Evolutionary conservation across 345 rosid genomes (phyloP), one percentile per base, ranked within the genome.

Genomic region (Eutrema japonicum): DNA sequence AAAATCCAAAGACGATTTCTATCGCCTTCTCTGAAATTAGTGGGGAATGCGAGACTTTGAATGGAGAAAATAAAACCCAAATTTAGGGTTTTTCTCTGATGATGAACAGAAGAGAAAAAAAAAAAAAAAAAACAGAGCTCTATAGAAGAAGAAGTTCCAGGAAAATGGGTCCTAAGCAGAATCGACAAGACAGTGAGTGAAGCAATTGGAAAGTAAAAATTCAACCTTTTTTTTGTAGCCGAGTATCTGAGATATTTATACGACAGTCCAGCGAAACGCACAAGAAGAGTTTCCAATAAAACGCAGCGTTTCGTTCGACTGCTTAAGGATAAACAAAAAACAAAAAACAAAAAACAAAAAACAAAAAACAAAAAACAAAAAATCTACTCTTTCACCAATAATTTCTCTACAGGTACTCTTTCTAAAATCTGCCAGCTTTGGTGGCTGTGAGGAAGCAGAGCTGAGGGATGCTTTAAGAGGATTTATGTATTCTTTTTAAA

Each of bases 1-100:
- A 51, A 2, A 58, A 38, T 38, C 35, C 4, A 45, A 54, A 62
- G 54, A 42, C 65, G 58, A 63, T 60, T 69, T 68, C 12, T n/a
- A 26, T 74, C 72, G 37, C 26, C 68, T 67, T 62, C 64, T 29
- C 68, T 35, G 10, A 29, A 53, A 35, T 52, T 47, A 53, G 33
- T 22, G 26, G 26, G 29, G 13, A 54, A 72, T 37, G 42, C 13
- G 61, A 50, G 35, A 51, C 36, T 38, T 49, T 29, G 2, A 48
- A 26, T 7, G 29, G 29, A 0, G 6, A 32, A 32, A 5, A 10
- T 8, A 18, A 38, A 14, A 29, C 4, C 27, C 41, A 33, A 66
- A 49, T 33, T 76, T 43, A 43, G 75, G 79, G 59, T 13, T 76
- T 68, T 51, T 16, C 33, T 33, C 10, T 4, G 73, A 55, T 45